Base-by-base conservation (phyloP, 2,329 filamentous ascomycete species). In the Xylogone sp. region DNA sequence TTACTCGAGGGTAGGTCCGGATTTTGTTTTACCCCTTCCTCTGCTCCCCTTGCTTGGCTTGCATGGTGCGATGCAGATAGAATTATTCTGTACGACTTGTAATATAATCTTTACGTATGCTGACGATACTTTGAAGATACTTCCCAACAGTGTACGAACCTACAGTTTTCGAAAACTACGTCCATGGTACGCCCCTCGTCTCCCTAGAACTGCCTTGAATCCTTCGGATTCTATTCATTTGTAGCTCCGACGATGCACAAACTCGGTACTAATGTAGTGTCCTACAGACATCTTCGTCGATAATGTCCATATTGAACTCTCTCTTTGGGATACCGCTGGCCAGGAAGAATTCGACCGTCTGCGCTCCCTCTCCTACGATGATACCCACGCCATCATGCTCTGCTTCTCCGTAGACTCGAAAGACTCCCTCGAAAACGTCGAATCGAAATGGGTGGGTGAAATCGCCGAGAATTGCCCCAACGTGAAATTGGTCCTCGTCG, bases 341-440 rank as follows among this genome's bases (percentile, higher is more conserved):
- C 94, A 99, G 74, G 94, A 99, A 77, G 94, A 99, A 81, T 99
- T 97, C 75, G 94, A 99, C 73, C 86, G 94, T 49, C 75, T 99
- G 71, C 88, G 94, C 65, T 96, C 91, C 58, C 83, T 99, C 50
- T 97, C 92, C 46, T 99, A 99, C 72, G 94, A 86, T 60, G 94
- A 99, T 68, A 99, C 94, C 49, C 94, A 99, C 67, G 85, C 95
- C 43, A 96, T 99, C 64, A 97, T 99, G 88, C 88, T 99, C 61
- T 99, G 94, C 77, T 99, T 97, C 74, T 94, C 89, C 63, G 89
- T 97, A 68, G 94, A 99, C 72, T 96, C 90, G 68, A 90, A 88
- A 61, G 92, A 97, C 71, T 97, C 92, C 2, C 83, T 99, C 55
- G 94, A 99, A 71, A 99, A 99, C 81, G 91, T 99, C 55, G 91